Evolutionary conservation across 495 filamentous ascomycete genomes (phyloP).

Genomic region (Aspergillus cristatus): DNA sequence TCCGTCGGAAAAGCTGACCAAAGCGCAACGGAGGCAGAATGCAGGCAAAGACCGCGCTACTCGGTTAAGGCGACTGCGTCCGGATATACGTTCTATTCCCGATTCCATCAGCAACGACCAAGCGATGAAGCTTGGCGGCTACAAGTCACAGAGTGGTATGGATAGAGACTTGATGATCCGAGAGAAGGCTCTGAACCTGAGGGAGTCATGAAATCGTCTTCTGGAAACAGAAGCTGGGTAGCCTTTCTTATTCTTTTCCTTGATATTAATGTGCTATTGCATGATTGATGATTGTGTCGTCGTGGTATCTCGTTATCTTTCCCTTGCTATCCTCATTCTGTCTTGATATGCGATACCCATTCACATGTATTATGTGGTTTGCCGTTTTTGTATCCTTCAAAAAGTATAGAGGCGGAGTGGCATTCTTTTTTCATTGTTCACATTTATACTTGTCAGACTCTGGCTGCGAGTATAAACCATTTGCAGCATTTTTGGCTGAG

Average conservation of each 20-base stretch:
- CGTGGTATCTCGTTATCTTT: no score
- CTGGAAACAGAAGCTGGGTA: no score
- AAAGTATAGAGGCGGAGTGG: no score
- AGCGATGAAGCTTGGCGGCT: slow-evolving; percentile 20
- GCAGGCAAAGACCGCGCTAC: slow-evolving; percentile 19
- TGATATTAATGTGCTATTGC: not conserved
- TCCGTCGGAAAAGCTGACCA: slow-evolving; percentile 16
- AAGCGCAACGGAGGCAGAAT: slow-evolving; percentile 15
- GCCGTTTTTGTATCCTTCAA: no score
- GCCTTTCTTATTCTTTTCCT: not conserved
- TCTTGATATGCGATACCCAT: slow-evolving; percentile 3
- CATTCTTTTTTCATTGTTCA: no score
- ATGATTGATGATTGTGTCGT: not conserved
- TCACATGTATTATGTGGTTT: not conserved
- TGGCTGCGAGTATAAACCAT: no score
- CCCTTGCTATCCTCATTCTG: not conserved
- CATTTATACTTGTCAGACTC: no score
- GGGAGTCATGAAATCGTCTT: not conserved
- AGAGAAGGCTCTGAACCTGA: slow-evolving; percentile 13
- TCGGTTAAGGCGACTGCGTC: slow-evolving; percentile 20
- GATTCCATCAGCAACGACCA: slow-evolving; percentile 16
- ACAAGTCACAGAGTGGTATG: slow-evolving; percentile 22
- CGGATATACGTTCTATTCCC: slow-evolving; percentile 17
- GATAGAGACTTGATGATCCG: slow-evolving; percentile 17
- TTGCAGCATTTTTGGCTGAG: no score